These are phyloP conservation scores for Teratosphaeria viscida DNA, from an alignment of 2,329 filamentous ascomycete genomes.

Conservation along the genomic window DNA sequence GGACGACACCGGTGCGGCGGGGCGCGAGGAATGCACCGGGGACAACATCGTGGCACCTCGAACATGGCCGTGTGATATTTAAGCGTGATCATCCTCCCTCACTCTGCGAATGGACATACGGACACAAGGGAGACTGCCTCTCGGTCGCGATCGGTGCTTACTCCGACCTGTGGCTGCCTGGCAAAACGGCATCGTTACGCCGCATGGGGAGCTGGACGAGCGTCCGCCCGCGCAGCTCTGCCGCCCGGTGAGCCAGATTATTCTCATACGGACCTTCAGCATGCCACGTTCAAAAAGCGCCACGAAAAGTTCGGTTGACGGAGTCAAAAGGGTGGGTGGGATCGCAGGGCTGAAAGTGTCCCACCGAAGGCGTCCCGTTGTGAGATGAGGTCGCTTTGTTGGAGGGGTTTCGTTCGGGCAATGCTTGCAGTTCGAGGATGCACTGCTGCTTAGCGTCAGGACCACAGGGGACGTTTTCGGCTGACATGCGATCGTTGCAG, in stretches of 20 bases:
- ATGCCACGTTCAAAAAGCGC: neutral
- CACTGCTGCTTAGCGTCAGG: neutral
- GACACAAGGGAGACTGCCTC: neutral
- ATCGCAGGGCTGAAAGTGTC: neutral
- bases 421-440: neutral
- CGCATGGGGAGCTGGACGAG: neutral
- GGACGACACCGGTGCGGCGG: neutral
- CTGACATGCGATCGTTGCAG: too few relatives aligned
- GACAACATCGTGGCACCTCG: neutral
- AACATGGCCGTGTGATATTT: neutral
- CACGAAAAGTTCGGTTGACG: neutral
- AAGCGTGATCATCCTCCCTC: too few relatives aligned
- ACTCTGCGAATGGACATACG: neutral
- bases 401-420: neutral
- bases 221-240: neutral
- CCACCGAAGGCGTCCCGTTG: neutral
- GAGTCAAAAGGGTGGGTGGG: neutral
- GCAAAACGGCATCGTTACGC: neutral
- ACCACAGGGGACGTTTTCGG: too few relatives aligned
- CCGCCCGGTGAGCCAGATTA: neutral
- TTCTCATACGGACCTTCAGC: neutral
- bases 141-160: neutral
- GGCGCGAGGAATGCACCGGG: neutral
- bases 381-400: neutral
- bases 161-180: neutral